phyloP scores from a whole-genome alignment of 2,329 filamentous ascomycete genomes.

The Pseudogymnoascus sp. region DNA sequence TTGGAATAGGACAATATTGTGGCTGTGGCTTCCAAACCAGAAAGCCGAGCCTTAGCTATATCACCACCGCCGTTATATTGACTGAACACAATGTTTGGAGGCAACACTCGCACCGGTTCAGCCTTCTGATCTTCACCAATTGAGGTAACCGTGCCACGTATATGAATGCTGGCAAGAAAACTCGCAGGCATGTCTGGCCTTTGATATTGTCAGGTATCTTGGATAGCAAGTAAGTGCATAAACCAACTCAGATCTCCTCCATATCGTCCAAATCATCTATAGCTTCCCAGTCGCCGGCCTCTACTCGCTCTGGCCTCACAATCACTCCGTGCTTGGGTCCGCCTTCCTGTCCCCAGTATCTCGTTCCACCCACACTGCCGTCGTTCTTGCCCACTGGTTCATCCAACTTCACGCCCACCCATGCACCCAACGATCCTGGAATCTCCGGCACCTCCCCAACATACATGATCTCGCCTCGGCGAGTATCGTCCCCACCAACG shows the following conservation, averaged over 20 bases:
- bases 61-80: background rate
- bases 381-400: constrained; percentile 80
- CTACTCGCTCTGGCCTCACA: constrained; percentile 69
- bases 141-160: background rate
- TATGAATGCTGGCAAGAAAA: background rate
- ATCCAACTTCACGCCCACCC: constrained; percentile 69
- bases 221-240: background rate
- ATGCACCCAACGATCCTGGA: constrained; percentile 53
- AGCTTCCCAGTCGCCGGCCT: constrained; percentile 64
- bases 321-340: constrained; percentile 67
- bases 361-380: constrained; percentile 57
- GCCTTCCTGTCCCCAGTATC: constrained; percentile 56
- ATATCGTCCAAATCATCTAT: constrained; percentile 70
- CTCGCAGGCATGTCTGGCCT: background rate
- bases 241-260: constrained; percentile 54
- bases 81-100: background rate
- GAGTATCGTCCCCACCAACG: constrained; percentile 58
- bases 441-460: constrained; percentile 70
- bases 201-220: background rate
- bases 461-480: constrained; percentile 61
- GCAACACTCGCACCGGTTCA: background rate
- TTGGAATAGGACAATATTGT: background rate
- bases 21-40: background rate
- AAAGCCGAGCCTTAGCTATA: background rate
- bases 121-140: background rate